phyloP scores from a whole-genome alignment of 1,284 basidiomycete genomes.

The Grifola frondosa region DNA sequence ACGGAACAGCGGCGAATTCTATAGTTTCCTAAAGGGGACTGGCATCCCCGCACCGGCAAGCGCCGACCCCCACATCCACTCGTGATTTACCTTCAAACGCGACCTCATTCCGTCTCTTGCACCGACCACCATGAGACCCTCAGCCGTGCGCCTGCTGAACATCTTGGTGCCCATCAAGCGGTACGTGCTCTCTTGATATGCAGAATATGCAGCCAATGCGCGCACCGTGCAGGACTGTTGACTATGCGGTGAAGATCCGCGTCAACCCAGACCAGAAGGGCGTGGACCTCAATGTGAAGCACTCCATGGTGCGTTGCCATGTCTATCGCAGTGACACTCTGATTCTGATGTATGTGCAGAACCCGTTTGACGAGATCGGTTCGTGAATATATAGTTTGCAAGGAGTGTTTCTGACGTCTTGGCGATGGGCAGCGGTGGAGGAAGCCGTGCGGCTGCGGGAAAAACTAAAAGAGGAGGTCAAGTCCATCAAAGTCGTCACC shows the following conservation, averaged over 20 bases:
- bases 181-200: slow-evolving; percentile 38
- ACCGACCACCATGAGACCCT: slow-evolving; percentile 73
- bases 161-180: slow-evolving; percentile 92
- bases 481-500: slow-evolving; percentile 88
- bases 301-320: slow-evolving; percentile 80
- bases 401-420: slow-evolving; percentile 10
- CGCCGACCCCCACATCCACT: too few relatives aligned
- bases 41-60: too few relatives aligned
- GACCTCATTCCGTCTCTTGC: too few relatives aligned
- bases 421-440: slow-evolving; percentile 75
- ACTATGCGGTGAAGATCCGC: slow-evolving; percentile 92
- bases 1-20: too few relatives aligned
- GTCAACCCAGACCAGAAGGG: slow-evolving; percentile 91
- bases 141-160: slow-evolving; percentile 72
- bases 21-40: too few relatives aligned
- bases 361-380: slow-evolving; percentile 98
- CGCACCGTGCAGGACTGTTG: slow-evolving; percentile 55
- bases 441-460: slow-evolving; percentile 95
- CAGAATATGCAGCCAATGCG: too few relatives aligned
- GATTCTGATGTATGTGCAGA: slow-evolving; percentile 47
- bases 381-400: slow-evolving; percentile 28
- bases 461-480: slow-evolving; percentile 71
- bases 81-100: too few relatives aligned
- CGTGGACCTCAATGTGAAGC: slow-evolving; percentile 93
- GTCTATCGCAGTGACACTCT: neutral